Evolutionary conservation across 176 grass and related monocot genomes (phyloP).

Genomic region (Aegilops sharonensis): DNA sequence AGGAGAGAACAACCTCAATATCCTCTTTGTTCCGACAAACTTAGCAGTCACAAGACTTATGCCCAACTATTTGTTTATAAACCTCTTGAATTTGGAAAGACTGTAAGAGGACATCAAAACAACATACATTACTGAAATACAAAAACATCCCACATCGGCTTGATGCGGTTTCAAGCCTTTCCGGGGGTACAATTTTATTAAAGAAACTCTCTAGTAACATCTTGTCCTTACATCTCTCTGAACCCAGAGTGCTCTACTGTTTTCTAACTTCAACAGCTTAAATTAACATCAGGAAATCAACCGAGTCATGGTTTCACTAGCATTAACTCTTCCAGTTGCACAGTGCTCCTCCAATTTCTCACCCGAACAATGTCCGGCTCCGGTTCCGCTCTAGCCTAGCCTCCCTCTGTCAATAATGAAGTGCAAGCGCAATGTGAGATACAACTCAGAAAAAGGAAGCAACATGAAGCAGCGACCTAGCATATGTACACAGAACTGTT

Average conservation of each 20-base stretch:
- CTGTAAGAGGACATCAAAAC: background rate
- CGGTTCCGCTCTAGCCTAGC: conserved; percentile 72
- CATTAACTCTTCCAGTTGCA: background rate
- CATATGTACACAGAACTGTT: background rate
- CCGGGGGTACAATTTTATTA: conserved; percentile 20
- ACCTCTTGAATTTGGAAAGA: too few species aligned
- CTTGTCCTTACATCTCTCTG: background rate
- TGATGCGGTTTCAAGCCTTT: background rate
- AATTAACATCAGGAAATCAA: conserved; percentile 14
- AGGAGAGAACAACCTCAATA: background rate
- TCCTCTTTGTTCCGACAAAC: background rate
- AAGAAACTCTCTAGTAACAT: background rate
- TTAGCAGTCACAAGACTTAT: background rate
- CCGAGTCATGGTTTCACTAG: background rate
- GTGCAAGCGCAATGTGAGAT: background rate
- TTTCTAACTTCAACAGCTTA: conserved; percentile 13
- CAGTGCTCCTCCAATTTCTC: background rate
- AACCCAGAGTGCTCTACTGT: background rate
- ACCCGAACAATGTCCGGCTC: conserved; percentile 56
- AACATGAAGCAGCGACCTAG: background rate
- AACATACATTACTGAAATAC: background rate
- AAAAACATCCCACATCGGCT: background rate
- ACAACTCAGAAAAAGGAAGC: background rate
- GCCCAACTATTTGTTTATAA: background rate
- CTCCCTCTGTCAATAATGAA: conserved; percentile 60